Conservation (phyloP, 2,329 filamentous ascomycete species). For the Scolecobasidium constrictum region DNA sequence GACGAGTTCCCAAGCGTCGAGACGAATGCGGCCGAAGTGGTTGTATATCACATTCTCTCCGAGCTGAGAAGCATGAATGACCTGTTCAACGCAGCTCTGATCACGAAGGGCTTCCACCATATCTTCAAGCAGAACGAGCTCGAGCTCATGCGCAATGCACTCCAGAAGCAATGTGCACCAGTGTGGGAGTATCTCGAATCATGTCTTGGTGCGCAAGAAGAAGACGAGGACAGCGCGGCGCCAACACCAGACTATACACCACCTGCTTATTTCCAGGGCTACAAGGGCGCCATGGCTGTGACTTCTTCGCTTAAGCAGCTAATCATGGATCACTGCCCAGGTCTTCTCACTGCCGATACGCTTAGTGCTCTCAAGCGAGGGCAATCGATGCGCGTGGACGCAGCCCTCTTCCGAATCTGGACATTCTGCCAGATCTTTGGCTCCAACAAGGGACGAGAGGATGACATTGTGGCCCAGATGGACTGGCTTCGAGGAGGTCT, state of each 20-base stretch:
- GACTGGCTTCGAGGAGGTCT: conserved; percentile 52
- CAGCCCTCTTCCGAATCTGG: conserved; percentile 56
- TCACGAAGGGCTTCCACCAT: conserved; percentile 46
- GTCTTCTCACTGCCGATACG: conserved; percentile 16
- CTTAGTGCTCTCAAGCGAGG: conserved; percentile 40
- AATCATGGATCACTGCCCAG: conserved; percentile 38
- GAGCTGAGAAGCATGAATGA: conserved; percentile 40
- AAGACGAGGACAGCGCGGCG: conserved; percentile 28
- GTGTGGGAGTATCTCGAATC: conserved; percentile 52
- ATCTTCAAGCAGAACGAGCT: conserved; percentile 49
- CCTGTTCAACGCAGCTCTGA: conserved; percentile 41
- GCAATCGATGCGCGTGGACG: conserved; percentile 42
- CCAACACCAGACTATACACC: conserved; percentile 44
- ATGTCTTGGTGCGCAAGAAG: conserved; percentile 29
- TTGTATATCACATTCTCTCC: conserved; percentile 41
- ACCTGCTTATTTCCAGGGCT: conserved; percentile 38
- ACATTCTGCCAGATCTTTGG: conserved; percentile 56
- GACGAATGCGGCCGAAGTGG: conserved; percentile 30
- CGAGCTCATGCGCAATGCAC: conserved; percentile 37
- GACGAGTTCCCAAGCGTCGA: conserved; percentile 6
- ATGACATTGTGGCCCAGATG: conserved; percentile 48
- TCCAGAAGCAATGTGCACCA: conserved; percentile 43
- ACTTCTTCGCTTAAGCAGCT: conserved; percentile 44
- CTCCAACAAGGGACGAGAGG: conserved; percentile 44
- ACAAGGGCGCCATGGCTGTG: conserved; percentile 42